Base-by-base conservation (phyloP, 371 early-diverging fungal species). In the Synchytrium microbalum region DNA sequence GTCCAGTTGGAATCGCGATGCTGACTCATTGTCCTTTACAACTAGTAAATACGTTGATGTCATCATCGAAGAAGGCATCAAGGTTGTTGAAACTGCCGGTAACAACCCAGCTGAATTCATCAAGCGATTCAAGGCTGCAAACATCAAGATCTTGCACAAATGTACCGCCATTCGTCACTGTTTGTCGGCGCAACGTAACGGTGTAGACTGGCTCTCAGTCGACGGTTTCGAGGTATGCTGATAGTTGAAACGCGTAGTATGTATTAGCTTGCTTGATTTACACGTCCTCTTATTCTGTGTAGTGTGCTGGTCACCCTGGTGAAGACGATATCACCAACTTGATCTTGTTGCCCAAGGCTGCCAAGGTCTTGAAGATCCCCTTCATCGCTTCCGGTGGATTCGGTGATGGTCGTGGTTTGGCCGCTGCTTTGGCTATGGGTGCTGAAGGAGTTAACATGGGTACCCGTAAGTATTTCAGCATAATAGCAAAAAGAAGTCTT, bases 231-330 rank as follows among this genome's bases (percentile, higher is more conserved):
- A 23, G 52, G 19, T 19, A 19, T 52, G 52, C 23, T 58, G n/a
- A 27, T 58, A 33, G 19, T 58, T 19, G 52, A 23, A 19, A 52
- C 52, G 52, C 19, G 19, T 23, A 23, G 19, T 19, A 23, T 23
- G 57, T 65, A 88, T 58, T 87, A 86, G 31, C 86, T 90, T 54
- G 90, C 88, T 68, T 88, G 90, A 5, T n/a, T n/a, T n/a, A n/a
- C n/a, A n/a, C n/a, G n/a, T n/a, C n/a, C n/a, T n/a, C n/a, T n/a
- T n/a, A n/a, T n/a, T n/a, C n/a, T n/a, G 88, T 85, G 68, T 88
- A 90, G 71, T 90, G 90, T 73, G 90, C 89, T 60, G 90, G 90
- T 38, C 90, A 90, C 67, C 90, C 90, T 10, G 90, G 90, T 58
- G 90, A 90, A 74, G 88, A 90, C 66, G 90, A 88, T 75, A 75